These are phyloP conservation scores for Fusarium nodosum DNA, from an alignment of 2,329 filamentous ascomycete species.

Conservation along the genomic window DNA sequence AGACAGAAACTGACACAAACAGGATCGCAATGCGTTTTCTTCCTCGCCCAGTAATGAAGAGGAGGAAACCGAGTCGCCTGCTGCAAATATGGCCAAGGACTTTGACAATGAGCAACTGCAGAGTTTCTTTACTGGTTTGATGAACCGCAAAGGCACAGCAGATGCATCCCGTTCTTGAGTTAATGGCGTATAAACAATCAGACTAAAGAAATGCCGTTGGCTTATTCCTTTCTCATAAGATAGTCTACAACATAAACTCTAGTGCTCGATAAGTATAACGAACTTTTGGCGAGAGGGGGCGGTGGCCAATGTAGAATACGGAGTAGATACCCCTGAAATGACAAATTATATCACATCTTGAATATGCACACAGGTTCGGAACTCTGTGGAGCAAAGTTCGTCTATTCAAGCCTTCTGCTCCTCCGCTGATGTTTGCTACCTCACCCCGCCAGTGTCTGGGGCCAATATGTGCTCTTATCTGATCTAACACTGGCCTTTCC, in stretches of 20 bases:
- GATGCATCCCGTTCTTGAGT: conserved; percentile 38
- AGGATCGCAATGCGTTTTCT: conserved; percentile 71
- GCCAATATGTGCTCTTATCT: neutral
- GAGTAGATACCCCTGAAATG: conserved; percentile 60
- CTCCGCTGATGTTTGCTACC: neutral
- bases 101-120: conserved; percentile 69
- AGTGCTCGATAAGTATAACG: conserved; percentile 23
- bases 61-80: conserved; percentile 55
- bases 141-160: conserved; percentile 64
- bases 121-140: conserved; percentile 71
- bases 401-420: neutral
- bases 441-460: neutral
- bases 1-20: conserved; percentile 40
- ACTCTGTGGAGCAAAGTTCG: neutral
- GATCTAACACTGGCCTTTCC: neutral
- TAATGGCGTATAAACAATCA: conserved; percentile 3
- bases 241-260: conserved; percentile 13
- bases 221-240: conserved; percentile 11
- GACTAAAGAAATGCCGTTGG: conserved; percentile 5
- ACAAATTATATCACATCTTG: conserved; percentile 40
- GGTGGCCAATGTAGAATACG: conserved; percentile 57
- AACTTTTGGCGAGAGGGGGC: conserved; percentile 35
- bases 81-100: conserved; percentile 60
- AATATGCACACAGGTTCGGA: neutral
- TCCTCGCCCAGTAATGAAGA: conserved; percentile 61